Evolutionary conservation across 208 protist genomes (phyloP).

Genomic region (Herpetomonas tarakana): DNA sequence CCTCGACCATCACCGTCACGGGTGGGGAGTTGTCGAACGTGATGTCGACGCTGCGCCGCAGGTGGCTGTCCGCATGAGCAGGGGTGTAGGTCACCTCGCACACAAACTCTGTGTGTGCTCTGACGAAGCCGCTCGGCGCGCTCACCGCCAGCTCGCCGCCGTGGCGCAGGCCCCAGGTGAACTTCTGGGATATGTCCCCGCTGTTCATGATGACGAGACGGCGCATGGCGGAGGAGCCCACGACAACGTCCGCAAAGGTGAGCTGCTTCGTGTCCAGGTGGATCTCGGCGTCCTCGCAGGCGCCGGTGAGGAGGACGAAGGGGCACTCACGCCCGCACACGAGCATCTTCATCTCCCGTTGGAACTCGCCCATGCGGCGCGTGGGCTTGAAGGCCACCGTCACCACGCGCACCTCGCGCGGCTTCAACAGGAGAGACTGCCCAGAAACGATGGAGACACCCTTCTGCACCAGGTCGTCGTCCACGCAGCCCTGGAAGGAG

Average conservation of each 20-base stretch:
- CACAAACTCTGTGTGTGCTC: constrained; percentile 82
- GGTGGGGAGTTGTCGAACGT: constrained; percentile 75
- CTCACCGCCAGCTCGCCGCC: constrained; percentile 75
- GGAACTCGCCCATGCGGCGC: constrained; percentile 87
- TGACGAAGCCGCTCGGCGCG: constrained; percentile 80
- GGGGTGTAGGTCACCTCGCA: constrained; percentile 93
- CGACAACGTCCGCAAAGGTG: constrained; percentile 91
- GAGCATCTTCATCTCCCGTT: constrained; percentile 85
- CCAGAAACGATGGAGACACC: constrained; percentile 54
- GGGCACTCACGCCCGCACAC: constrained; percentile 81
- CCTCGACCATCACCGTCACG: constrained; percentile 81
- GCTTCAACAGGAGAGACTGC: constrained; percentile 67
- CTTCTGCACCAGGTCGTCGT: constrained; percentile 58
- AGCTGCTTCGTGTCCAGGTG: constrained; percentile 91
- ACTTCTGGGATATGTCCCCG: constrained; percentile 94
- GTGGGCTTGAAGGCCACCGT: constrained; percentile 77
- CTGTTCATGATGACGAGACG: constrained; percentile 94
- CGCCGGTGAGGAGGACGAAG: constrained; percentile 85
- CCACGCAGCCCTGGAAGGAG: constrained; percentile 63
- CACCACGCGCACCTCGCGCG: constrained; percentile 68
- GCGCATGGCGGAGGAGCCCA: constrained; percentile 63
- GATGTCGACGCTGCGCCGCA: constrained; percentile 30
- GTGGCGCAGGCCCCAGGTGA: constrained; percentile 71
- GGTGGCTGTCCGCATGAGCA: constrained; percentile 18
- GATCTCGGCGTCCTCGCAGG: constrained; percentile 93